phyloP scores from a whole-genome alignment of 768 basidiomycete species.

The Kwoniella sp. region DNA sequence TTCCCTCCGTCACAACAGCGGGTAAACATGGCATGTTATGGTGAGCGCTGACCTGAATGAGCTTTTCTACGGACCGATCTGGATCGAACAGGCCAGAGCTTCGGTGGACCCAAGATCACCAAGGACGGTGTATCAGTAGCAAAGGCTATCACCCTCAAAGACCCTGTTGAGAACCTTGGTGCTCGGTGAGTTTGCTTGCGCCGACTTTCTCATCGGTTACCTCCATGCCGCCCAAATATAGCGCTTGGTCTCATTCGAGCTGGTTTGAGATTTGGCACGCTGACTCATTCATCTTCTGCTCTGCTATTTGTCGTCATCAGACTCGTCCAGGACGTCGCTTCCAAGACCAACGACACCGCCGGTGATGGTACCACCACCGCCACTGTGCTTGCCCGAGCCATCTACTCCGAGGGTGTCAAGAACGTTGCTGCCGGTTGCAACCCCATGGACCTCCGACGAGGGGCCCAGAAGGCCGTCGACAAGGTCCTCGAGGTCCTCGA shows the following conservation, averaged over 20 bases:
- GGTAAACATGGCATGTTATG: background rate
- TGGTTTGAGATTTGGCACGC: too few relatives aligned
- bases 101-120: constrained; percentile 76
- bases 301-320: constrained; percentile 62
- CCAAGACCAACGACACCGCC: constrained; percentile 94
- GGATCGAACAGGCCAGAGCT: constrained; percentile 48
- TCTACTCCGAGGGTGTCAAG: constrained; percentile 98
- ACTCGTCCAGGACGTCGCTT: constrained; percentile 91
- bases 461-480: constrained; percentile 93
- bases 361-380: constrained; percentile 99
- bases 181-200: constrained; percentile 73
- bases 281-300: background rate
- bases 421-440: constrained; percentile 99
- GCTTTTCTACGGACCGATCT: constrained; percentile 14
- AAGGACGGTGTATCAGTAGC: constrained; percentile 99
- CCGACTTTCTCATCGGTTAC: background rate
- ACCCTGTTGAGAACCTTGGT: constrained; percentile 99
- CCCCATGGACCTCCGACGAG: constrained; percentile 99
- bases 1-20: background rate
- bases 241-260: too few relatives aligned
- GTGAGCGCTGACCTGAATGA: too few relatives aligned
- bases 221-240: too few relatives aligned
- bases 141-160: constrained; percentile 88
- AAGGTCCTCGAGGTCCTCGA: constrained; percentile 90
- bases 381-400: constrained; percentile 93